Percentiles rank a stretch among this genome's conserved stretches.
These are phyloP conservation scores for Coemansia sp. DNA, from an alignment of 192 early-diverging fungal genomes.

Conservation along the genomic window DNA sequence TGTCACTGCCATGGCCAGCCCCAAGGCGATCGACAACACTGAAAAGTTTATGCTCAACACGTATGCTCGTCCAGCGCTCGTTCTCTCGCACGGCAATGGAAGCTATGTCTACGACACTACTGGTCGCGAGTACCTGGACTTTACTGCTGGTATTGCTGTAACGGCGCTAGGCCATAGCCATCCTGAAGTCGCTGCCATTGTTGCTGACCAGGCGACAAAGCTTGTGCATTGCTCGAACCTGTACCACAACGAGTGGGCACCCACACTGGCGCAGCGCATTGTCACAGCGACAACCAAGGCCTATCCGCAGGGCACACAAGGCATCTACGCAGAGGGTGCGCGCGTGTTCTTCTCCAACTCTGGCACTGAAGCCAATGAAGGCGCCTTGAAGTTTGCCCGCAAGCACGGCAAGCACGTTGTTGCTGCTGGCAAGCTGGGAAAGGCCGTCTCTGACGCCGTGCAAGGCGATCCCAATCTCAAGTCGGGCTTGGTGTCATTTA, in stretches of 20 bases:
- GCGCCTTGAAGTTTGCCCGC: constrained; percentile 92
- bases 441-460: constrained; percentile 44
- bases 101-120: constrained; percentile 73
- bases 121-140: constrained; percentile 82
- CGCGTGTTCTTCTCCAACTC: constrained; percentile 96
- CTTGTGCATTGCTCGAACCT: constrained; percentile 90
- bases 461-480: constrained; percentile 60
- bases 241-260: constrained; percentile 88
- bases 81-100: constrained; percentile 83
- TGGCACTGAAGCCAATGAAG: constrained; percentile 98
- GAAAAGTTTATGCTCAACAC: constrained; percentile 68
- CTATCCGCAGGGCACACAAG: constrained; percentile 50
- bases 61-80: constrained; percentile 66
- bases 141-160: constrained; percentile 94
- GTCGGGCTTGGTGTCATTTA: constrained; percentile 79
- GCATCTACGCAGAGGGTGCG: constrained; percentile 48
- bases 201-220: constrained; percentile 80
- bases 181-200: constrained; percentile 63
- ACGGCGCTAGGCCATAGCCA: constrained; percentile 89
- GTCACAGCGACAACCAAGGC: constrained; percentile 60
- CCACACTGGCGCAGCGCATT: constrained; percentile 70
- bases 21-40: constrained; percentile 18
- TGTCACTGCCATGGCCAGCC: constrained; percentile 2
- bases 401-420: constrained; percentile 70
- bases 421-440: constrained; percentile 30